Evolutionary conservation across 2,329 filamentous ascomycete species (phyloP), one percentile per base, ranked within the genome.

Genomic region (Colletotrichum destructivum): DNA sequence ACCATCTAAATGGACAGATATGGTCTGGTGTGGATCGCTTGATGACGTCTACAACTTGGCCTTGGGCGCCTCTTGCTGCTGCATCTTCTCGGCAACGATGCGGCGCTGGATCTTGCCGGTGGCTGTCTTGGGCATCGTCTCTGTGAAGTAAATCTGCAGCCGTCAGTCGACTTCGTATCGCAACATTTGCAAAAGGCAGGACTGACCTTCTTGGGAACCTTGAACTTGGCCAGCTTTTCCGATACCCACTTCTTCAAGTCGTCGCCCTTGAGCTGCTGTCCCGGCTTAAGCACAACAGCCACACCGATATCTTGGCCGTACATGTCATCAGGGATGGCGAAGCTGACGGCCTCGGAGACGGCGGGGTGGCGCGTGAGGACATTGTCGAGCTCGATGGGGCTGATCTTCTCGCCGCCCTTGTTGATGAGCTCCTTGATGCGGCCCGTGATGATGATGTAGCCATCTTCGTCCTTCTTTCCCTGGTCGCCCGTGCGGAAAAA

Each of bases 361-460:
- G 90, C 88, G 12, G 92, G 89, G 79, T 96, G 90, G 69, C 92
- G 88, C n/a, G 92, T 87, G 38, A 97, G 85, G 15, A 93, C 90
- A 75, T 97, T 97, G 85, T 97, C 94, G 44, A 97, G 86, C 83
- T 97, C 94, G 66, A 96, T 95, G 1, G 94, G 94, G 75, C 91
- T 93, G 79, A 97, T 96, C 85, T 96, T 96, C 84, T 97, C 94
- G 71, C 94, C 94, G 66, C 93, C 94, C 83, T 96, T 95, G 83
- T 95, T 95, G 86, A 97, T 97, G 63, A 97, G 86, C 83, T 97
- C 94, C 87, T 97, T 97, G 84, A 97, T 97, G 64, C 94, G 88
- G n/a, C 94, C 94, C 0, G 94, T 97, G 82, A 97, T 96, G 78
- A 93, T 88, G 13, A 97, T 85, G 79, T 96, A 97, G 71, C 94